Evolutionary conservation across 2,329 filamentous ascomycete genomes (phyloP), one percentile per base, ranked within the genome.

Genomic region (Lecanosticta acicola): DNA sequence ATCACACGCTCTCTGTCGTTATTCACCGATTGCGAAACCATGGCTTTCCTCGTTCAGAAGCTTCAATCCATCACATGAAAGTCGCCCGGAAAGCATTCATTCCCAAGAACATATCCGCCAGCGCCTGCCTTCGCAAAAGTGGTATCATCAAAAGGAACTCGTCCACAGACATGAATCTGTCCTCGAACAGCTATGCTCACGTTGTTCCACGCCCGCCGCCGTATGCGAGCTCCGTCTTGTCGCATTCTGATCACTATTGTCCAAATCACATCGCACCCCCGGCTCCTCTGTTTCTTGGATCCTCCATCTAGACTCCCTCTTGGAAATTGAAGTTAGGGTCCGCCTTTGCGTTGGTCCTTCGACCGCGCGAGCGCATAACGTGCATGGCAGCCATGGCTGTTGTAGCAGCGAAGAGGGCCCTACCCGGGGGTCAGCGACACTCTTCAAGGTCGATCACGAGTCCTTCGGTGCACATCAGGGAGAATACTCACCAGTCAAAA

Each of bases 401-500:
- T 1, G 77, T 79, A 16, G 66, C 67, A 2, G 70, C 62, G 53
- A 79, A 81, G 4, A 71, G 58, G n/a, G 73, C 56, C 75, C 75
- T 78, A 46, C 34, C 37, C 40, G 32, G 7, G 21, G 13, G 24
- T 49, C 19, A 48, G 46, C 32, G n/a, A n/a, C n/a, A n/a, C n/a
- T 37, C 13, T 14, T 32, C 33, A 5, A 11, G 11, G 9, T 5
- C 21, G 8, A 20, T n/a, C 13, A 41, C 10, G 17, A 26, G 24
- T 29, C 20, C 21, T 20, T 14, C 3, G 10, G 18, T 18, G 19
- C 14, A 9, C 10, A 20, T 13, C n/a, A 9, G 10, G 5, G 13
- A n/a, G 14, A 33, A 14, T 29, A 64, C 66, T 45, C 60, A 69
- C 76, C 76, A 86, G 43, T 79, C 72, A 60, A 85, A 78, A 57